Base-by-base conservation (phyloP, 23 red algal species). In the Gracilaria caudata region DNA sequence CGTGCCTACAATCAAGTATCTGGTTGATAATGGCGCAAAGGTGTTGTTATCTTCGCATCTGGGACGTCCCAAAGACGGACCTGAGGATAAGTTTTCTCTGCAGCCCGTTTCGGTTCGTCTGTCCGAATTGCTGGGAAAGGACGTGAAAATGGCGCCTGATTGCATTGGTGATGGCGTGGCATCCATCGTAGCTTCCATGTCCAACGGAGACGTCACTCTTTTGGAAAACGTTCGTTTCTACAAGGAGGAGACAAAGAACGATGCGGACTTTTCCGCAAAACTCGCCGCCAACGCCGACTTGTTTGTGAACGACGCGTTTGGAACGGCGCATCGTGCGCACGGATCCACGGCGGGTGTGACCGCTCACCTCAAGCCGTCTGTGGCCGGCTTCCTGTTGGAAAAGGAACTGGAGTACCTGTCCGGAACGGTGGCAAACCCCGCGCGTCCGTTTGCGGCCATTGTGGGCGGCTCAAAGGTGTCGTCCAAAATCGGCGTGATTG, bases 211-310 rank as follows among this genome's bases (percentile, higher is more conserved):
- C 74, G 93, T 99, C 4, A 81, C 89, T 3, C 78, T 99, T 39
- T 73, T 99, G 41, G 97, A 99, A 82, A 99, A 99, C 73, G 97
- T 99, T 32, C 88, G 97, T 23, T 99, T 99, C 82, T 99, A 99
- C 90, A 91, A 86, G 82, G 93, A 99, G 88, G 97, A 99, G 80
- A 92, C 83, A 26, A 91, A 90, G 80, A 99, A 99, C 70, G 97
- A 99, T 56, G 23, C 47, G 13, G 92, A 82, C 4, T 99, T 99
- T 76, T 60, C 93, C 23, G 72, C 82, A 28, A 95, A 95, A 58
- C 91, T 99, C 13, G 92, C 92, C 1, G 92, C 92, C 16, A 95
- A 99, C 81, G 92, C 92, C 7, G 93, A 99, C 33, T 26, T 99
- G 57, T 99, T 93, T 55, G 97, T 99, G 16, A 99, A 99, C 70